phyloP scores from a whole-genome alignment of 768 basidiomycete species.

The Austroboletus eburneus region DNA sequence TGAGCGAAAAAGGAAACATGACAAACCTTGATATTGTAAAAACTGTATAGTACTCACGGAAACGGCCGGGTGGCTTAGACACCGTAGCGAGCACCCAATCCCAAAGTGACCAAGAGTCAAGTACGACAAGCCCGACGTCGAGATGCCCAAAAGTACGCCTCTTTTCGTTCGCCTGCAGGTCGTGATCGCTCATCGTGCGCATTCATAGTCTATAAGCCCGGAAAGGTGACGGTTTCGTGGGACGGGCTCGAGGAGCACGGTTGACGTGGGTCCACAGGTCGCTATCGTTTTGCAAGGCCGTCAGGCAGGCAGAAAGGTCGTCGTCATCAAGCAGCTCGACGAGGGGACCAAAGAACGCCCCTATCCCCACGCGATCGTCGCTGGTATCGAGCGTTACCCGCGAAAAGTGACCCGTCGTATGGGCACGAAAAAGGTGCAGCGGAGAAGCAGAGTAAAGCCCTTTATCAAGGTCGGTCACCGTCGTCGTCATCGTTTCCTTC shows the following conservation, averaged over 20 bases:
- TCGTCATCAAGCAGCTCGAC: slow-evolving; percentile 96
- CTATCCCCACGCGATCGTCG: slow-evolving; percentile 98
- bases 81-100: not conserved
- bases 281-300: slow-evolving; percentile 98
- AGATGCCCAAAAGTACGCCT: slow-evolving; percentile 41
- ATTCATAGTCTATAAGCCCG: slow-evolving; percentile 82
- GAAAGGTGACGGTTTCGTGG: slow-evolving; percentile 56
- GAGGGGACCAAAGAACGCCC: slow-evolving; percentile 95
- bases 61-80: slow-evolving; percentile 34
- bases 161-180: not conserved
- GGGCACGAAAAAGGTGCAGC: slow-evolving; percentile 92
- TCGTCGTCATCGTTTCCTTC: no score
- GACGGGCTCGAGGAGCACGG: not conserved
- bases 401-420: slow-evolving; percentile 96
- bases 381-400: slow-evolving; percentile 97
- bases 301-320: slow-evolving; percentile 99
- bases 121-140: slow-evolving; percentile 32
- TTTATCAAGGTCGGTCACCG: slow-evolving; percentile 86
- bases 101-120: slow-evolving; percentile 18
- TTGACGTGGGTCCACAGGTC: slow-evolving; percentile 46
- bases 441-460: slow-evolving; percentile 96
- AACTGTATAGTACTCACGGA: slow-evolving; percentile 30
- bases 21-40: slow-evolving; percentile 4
- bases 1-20: not conserved
- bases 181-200: slow-evolving; percentile 10